Evolutionary conservation across 2,329 filamentous ascomycete species (phyloP).

Genomic region (Achaetomium macrosporum): DNA sequence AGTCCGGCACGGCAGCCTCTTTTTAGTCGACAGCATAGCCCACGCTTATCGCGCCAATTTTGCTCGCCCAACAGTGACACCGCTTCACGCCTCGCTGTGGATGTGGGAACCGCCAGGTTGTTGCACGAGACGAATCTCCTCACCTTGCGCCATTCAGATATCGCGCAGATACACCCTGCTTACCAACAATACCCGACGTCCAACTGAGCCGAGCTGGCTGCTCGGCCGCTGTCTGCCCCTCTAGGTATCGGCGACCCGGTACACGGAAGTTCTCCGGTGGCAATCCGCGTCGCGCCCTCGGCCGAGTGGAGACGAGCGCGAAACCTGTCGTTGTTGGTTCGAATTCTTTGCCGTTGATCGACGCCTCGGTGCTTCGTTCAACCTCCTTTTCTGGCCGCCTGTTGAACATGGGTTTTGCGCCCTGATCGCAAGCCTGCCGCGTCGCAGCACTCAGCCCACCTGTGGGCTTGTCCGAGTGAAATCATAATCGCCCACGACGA

Average conservation of each 20-base stretch:
- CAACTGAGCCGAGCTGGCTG: neutral
- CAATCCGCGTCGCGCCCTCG: slow-evolving; percentile 7
- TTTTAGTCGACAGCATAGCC: neutral
- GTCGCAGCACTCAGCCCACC: slow-evolving; percentile 10
- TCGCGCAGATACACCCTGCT: neutral
- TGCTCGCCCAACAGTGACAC: neutral
- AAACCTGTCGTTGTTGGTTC: neutral
- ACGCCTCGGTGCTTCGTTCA: neutral
- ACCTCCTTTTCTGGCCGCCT: neutral
- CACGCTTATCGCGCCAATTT: neutral
- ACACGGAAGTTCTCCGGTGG: neutral
- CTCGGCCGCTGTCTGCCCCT: neutral
- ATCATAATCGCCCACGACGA: neutral
- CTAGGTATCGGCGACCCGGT: neutral
- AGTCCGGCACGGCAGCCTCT: too few relatives aligned
- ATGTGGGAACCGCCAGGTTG: neutral
- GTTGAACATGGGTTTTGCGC: slow-evolving; percentile 9
- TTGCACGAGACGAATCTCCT: slow-evolving; percentile 3
- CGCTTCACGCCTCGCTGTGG: neutral
- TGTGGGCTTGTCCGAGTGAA: neutral
- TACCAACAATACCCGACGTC: neutral
- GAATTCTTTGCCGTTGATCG: neutral
- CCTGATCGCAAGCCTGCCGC: slow-evolving; percentile 13
- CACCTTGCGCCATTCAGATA: neutral
- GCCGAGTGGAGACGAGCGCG: slow-evolving; percentile 10